A percentile compares a stretch with the other conserved stretches of the same genome.
Evolutionary conservation across 2,329 filamentous ascomycete species (phyloP).

Genomic region (Helicocarpus griseus): DNA sequence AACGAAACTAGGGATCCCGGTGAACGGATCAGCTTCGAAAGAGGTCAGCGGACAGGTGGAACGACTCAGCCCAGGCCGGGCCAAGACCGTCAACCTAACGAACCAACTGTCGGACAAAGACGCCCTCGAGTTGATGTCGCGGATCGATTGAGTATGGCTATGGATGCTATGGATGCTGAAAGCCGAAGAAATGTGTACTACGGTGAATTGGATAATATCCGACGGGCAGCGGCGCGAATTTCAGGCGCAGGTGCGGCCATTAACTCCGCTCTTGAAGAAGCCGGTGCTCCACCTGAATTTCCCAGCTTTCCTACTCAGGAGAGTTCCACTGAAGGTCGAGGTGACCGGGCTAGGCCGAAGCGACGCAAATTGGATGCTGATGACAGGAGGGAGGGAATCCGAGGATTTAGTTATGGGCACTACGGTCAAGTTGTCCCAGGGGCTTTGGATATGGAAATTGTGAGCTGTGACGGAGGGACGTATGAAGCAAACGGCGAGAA

Average conservation of each 20-base stretch:
- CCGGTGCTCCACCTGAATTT: not conserved
- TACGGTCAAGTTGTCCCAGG: constrained; percentile 82
- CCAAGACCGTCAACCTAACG: not conserved
- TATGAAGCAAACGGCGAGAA: constrained; percentile 44
- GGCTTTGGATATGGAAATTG: constrained; percentile 72
- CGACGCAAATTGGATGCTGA: constrained; percentile 63
- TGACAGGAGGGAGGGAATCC: constrained; percentile 36
- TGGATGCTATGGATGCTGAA: not conserved
- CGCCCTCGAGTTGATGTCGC: not conserved
- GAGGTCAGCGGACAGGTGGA: not conserved
- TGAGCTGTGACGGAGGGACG: constrained; percentile 76
- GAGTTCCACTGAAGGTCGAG: constrained; percentile 16
- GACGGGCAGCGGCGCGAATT: constrained; percentile 13
- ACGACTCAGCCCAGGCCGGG: not conserved
- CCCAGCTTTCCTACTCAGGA: constrained; percentile 9
- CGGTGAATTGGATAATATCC: constrained; percentile 4
- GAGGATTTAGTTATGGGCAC: constrained; percentile 67
- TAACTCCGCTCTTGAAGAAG: constrained; percentile 18
- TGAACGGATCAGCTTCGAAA: not conserved
- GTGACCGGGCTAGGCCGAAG: constrained; percentile 47
- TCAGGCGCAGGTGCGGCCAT: constrained; percentile 15
- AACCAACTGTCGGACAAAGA: not conserved
- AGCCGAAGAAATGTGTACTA: not conserved
- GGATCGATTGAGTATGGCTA: not conserved
- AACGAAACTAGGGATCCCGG: not conserved